Conservation (phyloP, 192 early-diverging fungal genomes). For the Coemansia sp. region DNA sequence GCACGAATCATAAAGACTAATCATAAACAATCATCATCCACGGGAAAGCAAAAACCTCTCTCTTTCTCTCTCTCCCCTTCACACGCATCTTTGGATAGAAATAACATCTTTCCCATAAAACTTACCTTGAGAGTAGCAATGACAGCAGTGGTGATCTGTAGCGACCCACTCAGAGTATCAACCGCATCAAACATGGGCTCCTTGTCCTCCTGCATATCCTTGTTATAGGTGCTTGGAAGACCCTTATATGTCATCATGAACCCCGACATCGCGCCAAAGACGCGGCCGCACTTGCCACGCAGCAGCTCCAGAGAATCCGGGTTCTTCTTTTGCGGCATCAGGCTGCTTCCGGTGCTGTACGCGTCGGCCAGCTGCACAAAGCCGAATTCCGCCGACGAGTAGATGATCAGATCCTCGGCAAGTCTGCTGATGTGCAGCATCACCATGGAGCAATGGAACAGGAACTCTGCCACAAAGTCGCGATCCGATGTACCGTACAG, state of each 20-base stretch:
- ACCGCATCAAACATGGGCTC: constrained; percentile 97
- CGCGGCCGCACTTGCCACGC: constrained; percentile 94
- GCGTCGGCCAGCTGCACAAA: constrained; percentile 95
- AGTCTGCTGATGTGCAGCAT: constrained; percentile 91
- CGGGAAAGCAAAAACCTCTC: neutral
- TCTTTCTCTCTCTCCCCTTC: too few species aligned
- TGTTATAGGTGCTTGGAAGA: constrained; percentile 97
- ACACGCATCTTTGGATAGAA: too few species aligned
- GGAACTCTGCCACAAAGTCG: constrained; percentile 97
- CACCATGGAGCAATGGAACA: constrained; percentile 88
- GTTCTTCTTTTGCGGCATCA: constrained; percentile 99
- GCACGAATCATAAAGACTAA: constrained; percentile 54
- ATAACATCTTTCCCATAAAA: too few species aligned
- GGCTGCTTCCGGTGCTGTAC: constrained; percentile 93
- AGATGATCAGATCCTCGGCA: constrained; percentile 96
- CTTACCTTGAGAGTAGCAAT: constrained; percentile 81
- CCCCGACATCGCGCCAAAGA: constrained; percentile 92
- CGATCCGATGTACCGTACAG: constrained; percentile 91
- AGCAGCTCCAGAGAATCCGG: constrained; percentile 94
- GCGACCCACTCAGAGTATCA: constrained; percentile 83
- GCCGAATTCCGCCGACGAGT: constrained; percentile 89
- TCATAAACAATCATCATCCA: constrained; percentile 40
- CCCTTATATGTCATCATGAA: constrained; percentile 99
- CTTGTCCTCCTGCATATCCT: constrained; percentile 99
- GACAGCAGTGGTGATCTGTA: constrained; percentile 92